Evolutionary conservation across 2,329 filamentous ascomycete species (phyloP), one percentile per base, ranked within the genome.

Genomic region (Graphium sp.): DNA sequence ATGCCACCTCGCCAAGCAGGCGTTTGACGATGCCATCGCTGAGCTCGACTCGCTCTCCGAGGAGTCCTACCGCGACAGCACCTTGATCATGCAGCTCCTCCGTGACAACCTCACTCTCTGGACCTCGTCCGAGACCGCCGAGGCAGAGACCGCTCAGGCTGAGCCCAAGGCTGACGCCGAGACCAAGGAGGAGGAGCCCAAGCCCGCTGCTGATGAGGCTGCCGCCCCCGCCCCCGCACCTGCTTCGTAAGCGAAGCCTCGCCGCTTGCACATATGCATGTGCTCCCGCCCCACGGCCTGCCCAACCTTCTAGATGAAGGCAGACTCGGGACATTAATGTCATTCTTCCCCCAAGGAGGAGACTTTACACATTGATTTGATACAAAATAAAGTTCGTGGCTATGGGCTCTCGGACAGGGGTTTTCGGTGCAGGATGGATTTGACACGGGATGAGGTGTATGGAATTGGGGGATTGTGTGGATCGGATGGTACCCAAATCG

Each of bases 11-110:
- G 87, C 87, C 60, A 95, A 95, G 75, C 87, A 94, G 67, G 87
- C 87, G 28, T 95, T 94, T 51, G 87, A 95, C 55, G 87, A 94
- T 56, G 87, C 87, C 49, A 94, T 95, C 55, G 87, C 87, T 50
- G 85, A 95, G 74, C 83, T 95, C 46, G 87, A 95, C 67, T 92
- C 84, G 29, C 70, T 95, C 40, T 92, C 83, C 35, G 87, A 94
- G 67, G 87, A 95, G 66, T 92, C 83, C 35, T 94, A 95, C 78
- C 82, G 85, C 52, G 87, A 95, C 63, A 93, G 84, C 74, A 95
- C 87, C 35, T 74, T 95, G 47, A 94, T 95, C 68, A 95, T 94
- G 87, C 87, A 95, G 70, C 72, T 95, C 38, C 78, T 95, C 55
- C 82, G 87, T 53, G 87, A 94, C 67, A 95, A 94, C 71, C 70